Evolutionary conservation across 2,329 filamentous ascomycete genomes (phyloP).

Genomic region (Onygenales sp.): DNA sequence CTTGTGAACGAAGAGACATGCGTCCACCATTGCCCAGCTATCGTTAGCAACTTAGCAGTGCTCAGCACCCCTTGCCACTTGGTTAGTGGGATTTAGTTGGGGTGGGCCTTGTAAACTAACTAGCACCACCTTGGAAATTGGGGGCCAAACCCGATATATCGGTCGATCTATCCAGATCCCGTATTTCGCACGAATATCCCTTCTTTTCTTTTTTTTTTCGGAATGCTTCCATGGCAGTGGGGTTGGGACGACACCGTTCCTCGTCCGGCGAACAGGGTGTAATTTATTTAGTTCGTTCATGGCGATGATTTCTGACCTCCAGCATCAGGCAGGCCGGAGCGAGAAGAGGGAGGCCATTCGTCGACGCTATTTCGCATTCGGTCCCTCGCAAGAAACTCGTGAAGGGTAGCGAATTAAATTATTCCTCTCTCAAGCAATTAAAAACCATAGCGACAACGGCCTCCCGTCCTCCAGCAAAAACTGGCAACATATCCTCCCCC

Average conservation of each 20-base stretch:
- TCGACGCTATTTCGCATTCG: too few species aligned
- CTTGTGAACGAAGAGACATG: neutral
- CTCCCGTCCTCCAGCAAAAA: too few species aligned
- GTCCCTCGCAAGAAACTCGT: too few species aligned
- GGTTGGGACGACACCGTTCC: neutral
- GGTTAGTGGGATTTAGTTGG: neutral
- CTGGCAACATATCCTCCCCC: too few species aligned
- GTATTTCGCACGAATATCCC: neutral
- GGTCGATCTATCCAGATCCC: slow-evolving; percentile 3
- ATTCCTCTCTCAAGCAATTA: too few species aligned
- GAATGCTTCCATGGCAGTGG: neutral
- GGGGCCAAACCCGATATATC: neutral
- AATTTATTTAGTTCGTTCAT: neutral
- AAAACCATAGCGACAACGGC: too few species aligned
- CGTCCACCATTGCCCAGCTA: neutral
- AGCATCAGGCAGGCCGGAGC: too few species aligned
- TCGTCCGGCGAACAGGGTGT: neutral
- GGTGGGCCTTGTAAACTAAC: neutral
- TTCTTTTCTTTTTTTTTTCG: neutral
- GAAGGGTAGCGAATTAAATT: too few species aligned
- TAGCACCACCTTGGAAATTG: neutral
- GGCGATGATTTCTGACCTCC: too few species aligned
- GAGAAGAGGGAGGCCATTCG: too few species aligned
- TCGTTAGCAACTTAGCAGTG: neutral
- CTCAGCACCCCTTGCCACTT: too few species aligned